phyloP scores from a whole-genome alignment of 148 eudicot genomes.

The Beta vulgaris region DNA sequence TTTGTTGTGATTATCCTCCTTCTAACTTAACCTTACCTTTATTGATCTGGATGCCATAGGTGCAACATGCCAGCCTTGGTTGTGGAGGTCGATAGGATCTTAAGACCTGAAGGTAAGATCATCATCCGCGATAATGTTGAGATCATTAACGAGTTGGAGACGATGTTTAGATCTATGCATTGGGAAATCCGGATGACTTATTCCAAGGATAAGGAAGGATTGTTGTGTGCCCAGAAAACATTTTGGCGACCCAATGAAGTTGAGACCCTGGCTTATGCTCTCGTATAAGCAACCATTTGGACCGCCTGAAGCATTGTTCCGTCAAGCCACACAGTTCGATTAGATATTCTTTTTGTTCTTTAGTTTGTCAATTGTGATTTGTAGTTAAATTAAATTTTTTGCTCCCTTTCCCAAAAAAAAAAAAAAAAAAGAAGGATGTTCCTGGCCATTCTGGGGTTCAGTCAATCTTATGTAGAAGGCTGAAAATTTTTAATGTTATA shows the following conservation, averaged over 20 bases:
- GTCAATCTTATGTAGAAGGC: no score
- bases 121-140: conserved; percentile 57
- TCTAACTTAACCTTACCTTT: not conserved
- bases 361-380: conserved; percentile 20
- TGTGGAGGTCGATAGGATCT: conserved; percentile 60
- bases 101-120: conserved; percentile 61
- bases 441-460: no score
- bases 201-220: conserved; percentile 60
- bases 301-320: not conserved
- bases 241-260: conserved; percentile 59
- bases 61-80: conserved; percentile 51
- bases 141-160: conserved; percentile 45
- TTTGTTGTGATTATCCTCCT: not conserved
- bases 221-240: conserved; percentile 58
- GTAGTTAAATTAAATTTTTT: conserved; percentile 20
- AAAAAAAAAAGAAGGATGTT: not conserved
- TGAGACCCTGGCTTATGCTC: conserved; percentile 45
- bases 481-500: no score
- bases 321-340: not conserved
- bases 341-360: conserved; percentile 27
- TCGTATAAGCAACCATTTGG: conserved; percentile 22
- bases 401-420: not conserved
- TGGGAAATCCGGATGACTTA: conserved; percentile 58
- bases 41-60: conserved; percentile 23
- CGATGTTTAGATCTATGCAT: conserved; percentile 47